phyloP scores from a whole-genome alignment of 1,139 yeast genomes.

The Saccharomyces uvarum region DNA sequence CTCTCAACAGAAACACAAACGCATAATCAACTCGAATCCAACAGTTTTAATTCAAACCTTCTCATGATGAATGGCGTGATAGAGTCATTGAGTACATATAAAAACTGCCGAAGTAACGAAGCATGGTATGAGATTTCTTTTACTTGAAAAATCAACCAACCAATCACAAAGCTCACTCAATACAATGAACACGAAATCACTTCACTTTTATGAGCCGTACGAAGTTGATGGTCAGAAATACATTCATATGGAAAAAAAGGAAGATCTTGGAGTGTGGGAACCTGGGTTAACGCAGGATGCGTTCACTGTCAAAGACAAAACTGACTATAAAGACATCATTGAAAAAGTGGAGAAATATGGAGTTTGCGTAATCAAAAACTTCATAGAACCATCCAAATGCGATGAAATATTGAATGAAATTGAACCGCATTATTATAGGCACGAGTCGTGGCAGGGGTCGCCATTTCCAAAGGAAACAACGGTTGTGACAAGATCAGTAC shows the following conservation, averaged over 20 bases:
- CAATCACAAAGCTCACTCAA: neutral
- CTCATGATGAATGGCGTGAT: neutral
- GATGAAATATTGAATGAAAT: conserved; percentile 6
- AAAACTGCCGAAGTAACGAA: neutral
- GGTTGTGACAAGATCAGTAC: conserved; percentile 9
- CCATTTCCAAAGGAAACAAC: conserved; percentile 13
- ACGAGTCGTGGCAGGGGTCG: conserved; percentile 12
- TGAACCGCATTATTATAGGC: conserved; percentile 10
- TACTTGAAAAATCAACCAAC: neutral
- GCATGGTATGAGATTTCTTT: neutral
- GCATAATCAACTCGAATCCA: neutral
- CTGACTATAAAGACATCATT: neutral
- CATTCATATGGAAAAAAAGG: neutral
- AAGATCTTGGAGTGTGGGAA: neutral
- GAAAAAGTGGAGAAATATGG: conserved; percentile 10
- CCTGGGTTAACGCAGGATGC: neutral
- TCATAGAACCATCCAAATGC: conserved; percentile 3
- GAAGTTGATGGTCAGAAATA: neutral
- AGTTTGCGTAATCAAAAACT: conserved; percentile 9
- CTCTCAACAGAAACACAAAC: neutral
- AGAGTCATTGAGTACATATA: neutral
- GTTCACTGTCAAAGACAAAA: neutral
- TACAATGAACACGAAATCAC: neutral
- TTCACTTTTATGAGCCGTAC: neutral
- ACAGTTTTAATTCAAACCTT: neutral